Percentiles rank a stretch among this genome's conserved stretches.
These are phyloP conservation scores for Miscanthus lutarioriparius DNA, from an alignment of 176 grass and related monocot genomes.

Conservation along the genomic window DNA sequence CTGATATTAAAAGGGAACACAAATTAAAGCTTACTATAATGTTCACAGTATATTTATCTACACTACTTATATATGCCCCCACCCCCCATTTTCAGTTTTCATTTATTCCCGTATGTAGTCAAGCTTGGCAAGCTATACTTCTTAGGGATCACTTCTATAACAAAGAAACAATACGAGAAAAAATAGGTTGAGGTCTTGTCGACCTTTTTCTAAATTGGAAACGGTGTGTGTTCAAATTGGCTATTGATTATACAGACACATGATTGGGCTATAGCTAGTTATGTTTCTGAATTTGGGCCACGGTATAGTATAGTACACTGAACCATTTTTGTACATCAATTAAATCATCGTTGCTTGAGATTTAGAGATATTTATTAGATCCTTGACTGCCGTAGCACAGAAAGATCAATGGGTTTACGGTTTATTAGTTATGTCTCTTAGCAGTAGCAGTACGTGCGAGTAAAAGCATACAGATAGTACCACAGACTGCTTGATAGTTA, in stretches of 20 bases:
- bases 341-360: neutral
- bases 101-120: too few species aligned
- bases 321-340: neutral
- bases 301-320: neutral
- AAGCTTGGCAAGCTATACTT: too few species aligned
- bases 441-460: slow-evolving; percentile 23
- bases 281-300: neutral
- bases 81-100: too few species aligned
- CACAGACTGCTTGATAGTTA: neutral
- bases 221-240: neutral
- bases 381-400: slow-evolving; percentile 27
- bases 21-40: too few species aligned
- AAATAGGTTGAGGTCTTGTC: neutral
- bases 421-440: neutral
- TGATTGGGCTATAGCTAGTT: neutral
- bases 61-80: too few species aligned
- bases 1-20: neutral
- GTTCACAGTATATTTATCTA: too few species aligned
- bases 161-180: neutral
- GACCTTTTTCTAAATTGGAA: neutral
- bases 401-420: slow-evolving; percentile 30
- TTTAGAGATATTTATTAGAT: neutral
- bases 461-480: slow-evolving; percentile 12
- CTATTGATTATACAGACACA: neutral
- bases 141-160: neutral